Evolutionary conservation across 805 yeast genomes (phyloP).

Genomic region (Metschnikowia lochheadii): DNA sequence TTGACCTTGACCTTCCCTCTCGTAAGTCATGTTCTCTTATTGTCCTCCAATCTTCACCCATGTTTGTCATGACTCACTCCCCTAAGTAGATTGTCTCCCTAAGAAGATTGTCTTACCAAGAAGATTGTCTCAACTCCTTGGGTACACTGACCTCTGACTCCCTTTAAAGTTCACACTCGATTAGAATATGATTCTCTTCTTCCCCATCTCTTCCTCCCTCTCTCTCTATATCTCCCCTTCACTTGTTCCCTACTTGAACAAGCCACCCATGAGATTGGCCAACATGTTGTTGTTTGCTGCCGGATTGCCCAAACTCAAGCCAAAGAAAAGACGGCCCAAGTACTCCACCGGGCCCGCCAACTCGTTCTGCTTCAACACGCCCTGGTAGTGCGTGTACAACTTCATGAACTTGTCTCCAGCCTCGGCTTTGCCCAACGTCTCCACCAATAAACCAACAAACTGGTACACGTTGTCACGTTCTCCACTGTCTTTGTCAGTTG

Average conservation of each 20-base stretch:
- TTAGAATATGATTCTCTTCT: too few species aligned
- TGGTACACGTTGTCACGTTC: constrained; percentile 39
- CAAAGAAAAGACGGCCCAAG: constrained; percentile 62
- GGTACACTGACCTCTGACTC: too few species aligned
- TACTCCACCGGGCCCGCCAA: constrained; percentile 45
- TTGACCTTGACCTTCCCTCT: too few species aligned
- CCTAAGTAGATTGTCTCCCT: too few species aligned
- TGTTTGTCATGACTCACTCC: too few species aligned
- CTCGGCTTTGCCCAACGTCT: constrained; percentile 49
- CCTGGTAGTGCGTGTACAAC: constrained; percentile 49
- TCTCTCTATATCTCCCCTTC: background rate
- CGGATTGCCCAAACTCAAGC: constrained; percentile 42
- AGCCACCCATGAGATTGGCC: constrained; percentile 62
- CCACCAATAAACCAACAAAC: constrained; percentile 63
- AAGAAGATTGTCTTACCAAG: too few species aligned
- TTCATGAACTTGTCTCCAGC: constrained; percentile 51
- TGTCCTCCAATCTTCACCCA: too few species aligned
- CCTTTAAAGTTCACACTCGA: too few species aligned
- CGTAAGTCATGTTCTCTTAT: too few species aligned
- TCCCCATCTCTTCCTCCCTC: background rate
- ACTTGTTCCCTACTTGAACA: constrained; percentile 26
- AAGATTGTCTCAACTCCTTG: too few species aligned
- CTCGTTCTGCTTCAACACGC: constrained; percentile 29
- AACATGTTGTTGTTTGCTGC: constrained; percentile 39
- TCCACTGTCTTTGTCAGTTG: too few species aligned